Evolutionary conservation across 2,329 filamentous ascomycete genomes (phyloP).

Genomic region (Beauveria scarabaeidicola): DNA sequence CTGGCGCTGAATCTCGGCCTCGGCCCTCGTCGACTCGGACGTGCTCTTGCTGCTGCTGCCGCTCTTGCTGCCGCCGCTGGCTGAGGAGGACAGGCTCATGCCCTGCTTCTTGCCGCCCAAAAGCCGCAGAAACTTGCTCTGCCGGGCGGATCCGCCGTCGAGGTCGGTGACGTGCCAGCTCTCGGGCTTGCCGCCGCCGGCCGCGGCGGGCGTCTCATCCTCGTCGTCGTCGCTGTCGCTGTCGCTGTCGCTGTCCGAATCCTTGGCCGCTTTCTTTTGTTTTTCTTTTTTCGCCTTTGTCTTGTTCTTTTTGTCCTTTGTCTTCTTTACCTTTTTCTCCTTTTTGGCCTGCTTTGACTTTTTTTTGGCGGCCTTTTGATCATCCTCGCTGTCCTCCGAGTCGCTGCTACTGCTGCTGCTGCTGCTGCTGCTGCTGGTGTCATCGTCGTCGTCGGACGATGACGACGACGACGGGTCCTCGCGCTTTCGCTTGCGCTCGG

Average conservation of each 20-base stretch:
- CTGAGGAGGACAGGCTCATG: background rate
- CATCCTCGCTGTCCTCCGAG: constrained; percentile 11
- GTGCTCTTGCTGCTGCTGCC: constrained; percentile 14
- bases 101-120: constrained; percentile 22
- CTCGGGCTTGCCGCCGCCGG: constrained; percentile 23
- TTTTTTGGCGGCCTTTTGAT: constrained; percentile 3
- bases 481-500: constrained; percentile 11
- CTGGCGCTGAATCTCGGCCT: constrained; percentile 47
- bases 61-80: constrained; percentile 11
- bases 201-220: constrained; percentile 4
- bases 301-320: constrained; percentile 15
- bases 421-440: background rate
- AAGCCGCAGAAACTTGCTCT: constrained; percentile 49
- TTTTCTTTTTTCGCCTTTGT: constrained; percentile 5
- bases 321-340: constrained; percentile 16
- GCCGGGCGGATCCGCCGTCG: constrained; percentile 40
- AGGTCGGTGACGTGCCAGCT: constrained; percentile 47
- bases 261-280: constrained; percentile 15
- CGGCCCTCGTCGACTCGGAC: constrained; percentile 31
- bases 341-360: constrained; percentile 12
- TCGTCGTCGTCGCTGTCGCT: constrained; percentile 19
- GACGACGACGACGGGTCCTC: background rate
- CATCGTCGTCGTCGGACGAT: background rate
- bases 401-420: background rate
- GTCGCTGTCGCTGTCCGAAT: constrained; percentile 1